Conservation (phyloP, 2,329 filamentous ascomycete species). For the Drechslerella dactyloides region DNA sequence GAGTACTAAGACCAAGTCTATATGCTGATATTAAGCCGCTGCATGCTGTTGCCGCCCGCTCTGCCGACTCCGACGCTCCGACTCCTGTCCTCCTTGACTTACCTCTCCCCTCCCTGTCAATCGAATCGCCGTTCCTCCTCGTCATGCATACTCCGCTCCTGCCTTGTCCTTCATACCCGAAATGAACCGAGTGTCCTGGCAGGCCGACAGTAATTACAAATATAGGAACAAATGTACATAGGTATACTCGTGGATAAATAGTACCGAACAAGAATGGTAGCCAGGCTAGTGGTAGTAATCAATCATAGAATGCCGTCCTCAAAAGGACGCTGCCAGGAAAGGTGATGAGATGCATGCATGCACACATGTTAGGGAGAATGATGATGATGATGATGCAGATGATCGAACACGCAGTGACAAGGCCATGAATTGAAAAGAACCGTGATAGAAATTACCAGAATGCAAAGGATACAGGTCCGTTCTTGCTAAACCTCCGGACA, state of each 20-base stretch:
- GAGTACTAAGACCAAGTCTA: conserved; percentile 17
- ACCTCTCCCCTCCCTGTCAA: background rate
- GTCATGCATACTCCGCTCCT: background rate
- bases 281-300: conserved; percentile 30
- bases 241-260: conserved; percentile 22
- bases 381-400: conserved; percentile 4
- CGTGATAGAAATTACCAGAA: conserved; percentile 25
- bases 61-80: background rate
- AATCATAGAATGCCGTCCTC: conserved; percentile 14
- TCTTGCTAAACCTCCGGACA: conserved; percentile 47
- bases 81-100: background rate
- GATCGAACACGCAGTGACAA: conserved; percentile 11
- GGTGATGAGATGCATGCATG: background rate
- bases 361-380: background rate
- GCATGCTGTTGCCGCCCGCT: conserved; percentile 9
- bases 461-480: conserved; percentile 41
- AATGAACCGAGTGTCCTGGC: conserved; percentile 5
- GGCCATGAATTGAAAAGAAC: conserved; percentile 31
- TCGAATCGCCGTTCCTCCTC: background rate
- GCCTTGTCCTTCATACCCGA: background rate
- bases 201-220: conserved; percentile 38
- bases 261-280: conserved; percentile 17
- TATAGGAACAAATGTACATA: conserved; percentile 41
- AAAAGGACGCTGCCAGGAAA: too few species aligned
- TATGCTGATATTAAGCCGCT: conserved; percentile 14